phyloP scores from a whole-genome alignment of 2,329 filamentous ascomycete genomes.

The Orbilia ellipsospora region DNA sequence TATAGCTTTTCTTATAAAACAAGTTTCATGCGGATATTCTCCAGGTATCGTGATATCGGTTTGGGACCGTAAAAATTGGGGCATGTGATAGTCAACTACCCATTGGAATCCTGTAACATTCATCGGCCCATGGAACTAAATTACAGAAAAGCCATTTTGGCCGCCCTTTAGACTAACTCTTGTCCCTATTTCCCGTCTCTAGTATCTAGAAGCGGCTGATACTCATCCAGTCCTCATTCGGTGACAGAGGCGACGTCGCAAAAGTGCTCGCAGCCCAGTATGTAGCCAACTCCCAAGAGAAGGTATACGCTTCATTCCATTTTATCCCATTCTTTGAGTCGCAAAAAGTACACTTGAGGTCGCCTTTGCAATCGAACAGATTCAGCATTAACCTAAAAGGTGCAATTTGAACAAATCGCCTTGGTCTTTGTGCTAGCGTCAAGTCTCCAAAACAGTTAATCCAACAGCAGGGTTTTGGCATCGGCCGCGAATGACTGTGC shows the following conservation, averaged over 20 bases:
- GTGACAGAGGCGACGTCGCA: background rate
- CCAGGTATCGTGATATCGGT: no score
- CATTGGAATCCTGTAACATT: no score
- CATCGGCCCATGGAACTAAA: no score
- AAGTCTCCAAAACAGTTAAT: background rate
- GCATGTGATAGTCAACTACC: no score
- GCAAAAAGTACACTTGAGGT: conserved; percentile 18
- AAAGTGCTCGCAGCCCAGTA: conserved; percentile 17
- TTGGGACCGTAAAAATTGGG: no score
- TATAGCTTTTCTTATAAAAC: no score
- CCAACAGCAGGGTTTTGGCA: conserved; percentile 22
- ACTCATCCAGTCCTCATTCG: background rate
- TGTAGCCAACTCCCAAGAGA: conserved; percentile 28
- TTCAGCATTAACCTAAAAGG: conserved; percentile 26
- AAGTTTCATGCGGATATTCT: no score
- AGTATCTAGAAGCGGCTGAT: no score
- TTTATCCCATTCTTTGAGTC: conserved; percentile 13
- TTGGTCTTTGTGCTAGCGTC: conserved; percentile 12
- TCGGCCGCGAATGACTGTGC: conserved; percentile 8
- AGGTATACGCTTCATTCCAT: conserved; percentile 26
- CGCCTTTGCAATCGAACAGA: conserved; percentile 19
- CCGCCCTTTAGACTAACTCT: no score
- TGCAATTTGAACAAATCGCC: conserved; percentile 28
- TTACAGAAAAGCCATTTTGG: no score
- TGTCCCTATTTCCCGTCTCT: no score